These are phyloP conservation scores for Candida vaughaniae DNA, from an alignment of 805 yeast species.

Conservation along the genomic window DNA sequence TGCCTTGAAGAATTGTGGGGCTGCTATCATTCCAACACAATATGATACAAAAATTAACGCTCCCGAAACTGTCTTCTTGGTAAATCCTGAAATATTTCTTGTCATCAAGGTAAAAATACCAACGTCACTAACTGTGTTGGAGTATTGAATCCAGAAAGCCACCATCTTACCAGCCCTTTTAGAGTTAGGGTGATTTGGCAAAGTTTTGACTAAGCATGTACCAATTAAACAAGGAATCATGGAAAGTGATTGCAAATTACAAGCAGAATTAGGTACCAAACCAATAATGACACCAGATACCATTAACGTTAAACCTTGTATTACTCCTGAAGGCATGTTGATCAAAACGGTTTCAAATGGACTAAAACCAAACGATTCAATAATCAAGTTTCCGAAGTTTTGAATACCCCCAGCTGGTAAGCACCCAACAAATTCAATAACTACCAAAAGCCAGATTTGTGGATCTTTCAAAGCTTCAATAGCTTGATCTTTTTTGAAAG, in stretches of 20 bases:
- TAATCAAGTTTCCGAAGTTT: conserved; percentile 32
- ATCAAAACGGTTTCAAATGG: not conserved
- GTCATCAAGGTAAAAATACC: conserved; percentile 7
- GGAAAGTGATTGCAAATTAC: not conserved
- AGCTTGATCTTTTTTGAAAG: conserved; percentile 48
- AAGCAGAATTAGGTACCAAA: conserved; percentile 1
- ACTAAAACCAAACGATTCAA: conserved; percentile 15
- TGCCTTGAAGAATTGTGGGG: conserved; percentile 5
- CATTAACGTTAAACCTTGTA: conserved; percentile 3
- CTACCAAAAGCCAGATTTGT: conserved; percentile 20
- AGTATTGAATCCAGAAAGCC: conserved; percentile 4
- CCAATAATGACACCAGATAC: conserved; percentile 1
- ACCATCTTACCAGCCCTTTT: conserved; percentile 4
- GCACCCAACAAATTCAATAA: no score
- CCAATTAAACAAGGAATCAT: conserved; percentile 3
- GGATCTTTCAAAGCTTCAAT: conserved; percentile 50
- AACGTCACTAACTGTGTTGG: conserved; percentile 3
- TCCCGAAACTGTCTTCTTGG: conserved; percentile 4
- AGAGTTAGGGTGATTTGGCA: conserved; percentile 5
- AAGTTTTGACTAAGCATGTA: conserved; percentile 1
- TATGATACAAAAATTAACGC: conserved; percentile 3
- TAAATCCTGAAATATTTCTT: conserved; percentile 5
- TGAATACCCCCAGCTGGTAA: not conserved
- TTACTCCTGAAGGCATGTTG: conserved; percentile 36
- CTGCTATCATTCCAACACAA: conserved; percentile 7